Evolutionary conservation across 192 early-diverging fungal genomes (phyloP).

Genomic region (Entomortierella beljakovae): DNA sequence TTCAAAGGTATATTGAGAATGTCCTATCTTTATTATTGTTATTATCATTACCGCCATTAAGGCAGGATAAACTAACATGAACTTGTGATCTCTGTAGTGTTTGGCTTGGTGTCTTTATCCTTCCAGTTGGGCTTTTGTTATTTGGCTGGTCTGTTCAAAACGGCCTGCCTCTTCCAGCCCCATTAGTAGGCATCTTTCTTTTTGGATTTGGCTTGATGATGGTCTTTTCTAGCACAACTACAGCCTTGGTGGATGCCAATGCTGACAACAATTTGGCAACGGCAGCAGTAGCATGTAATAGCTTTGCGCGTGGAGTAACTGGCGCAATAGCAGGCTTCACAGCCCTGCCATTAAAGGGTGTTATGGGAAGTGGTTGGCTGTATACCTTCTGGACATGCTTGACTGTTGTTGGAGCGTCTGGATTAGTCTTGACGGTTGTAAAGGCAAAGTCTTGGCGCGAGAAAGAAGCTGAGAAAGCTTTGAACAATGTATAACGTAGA

Average conservation of each 20-base stretch:
- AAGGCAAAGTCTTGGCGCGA: constrained; percentile 30
- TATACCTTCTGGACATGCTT: constrained; percentile 42
- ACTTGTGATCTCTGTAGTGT: constrained; percentile 15
- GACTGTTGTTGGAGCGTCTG: constrained; percentile 17
- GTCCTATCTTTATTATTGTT: not conserved
- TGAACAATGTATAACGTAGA: constrained; percentile 14
- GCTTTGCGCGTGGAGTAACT: constrained; percentile 40
- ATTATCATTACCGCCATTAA: not conserved
- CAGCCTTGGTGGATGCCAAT: constrained; percentile 45
- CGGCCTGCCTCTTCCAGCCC: not conserved
- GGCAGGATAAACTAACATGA: too few relatives aligned
- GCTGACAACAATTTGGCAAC: constrained; percentile 46
- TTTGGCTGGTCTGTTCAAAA: constrained; percentile 51
- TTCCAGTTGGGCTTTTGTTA: constrained; percentile 39
- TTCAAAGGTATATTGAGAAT: constrained; percentile 28
- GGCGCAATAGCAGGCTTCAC: constrained; percentile 33
- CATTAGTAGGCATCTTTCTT: constrained; percentile 30
- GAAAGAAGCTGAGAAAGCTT: constrained; percentile 28
- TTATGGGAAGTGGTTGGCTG: constrained; percentile 44
- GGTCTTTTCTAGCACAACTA: constrained; percentile 42
- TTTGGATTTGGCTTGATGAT: constrained; percentile 48
- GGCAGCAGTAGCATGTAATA: constrained; percentile 41
- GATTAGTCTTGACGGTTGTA: constrained; percentile 22
- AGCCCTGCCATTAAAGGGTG: constrained; percentile 16
- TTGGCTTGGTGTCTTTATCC: constrained; percentile 34